These are phyloP conservation scores for Russula olivacea DNA, from an alignment of 768 basidiomycete species.

Conservation along the genomic window DNA sequence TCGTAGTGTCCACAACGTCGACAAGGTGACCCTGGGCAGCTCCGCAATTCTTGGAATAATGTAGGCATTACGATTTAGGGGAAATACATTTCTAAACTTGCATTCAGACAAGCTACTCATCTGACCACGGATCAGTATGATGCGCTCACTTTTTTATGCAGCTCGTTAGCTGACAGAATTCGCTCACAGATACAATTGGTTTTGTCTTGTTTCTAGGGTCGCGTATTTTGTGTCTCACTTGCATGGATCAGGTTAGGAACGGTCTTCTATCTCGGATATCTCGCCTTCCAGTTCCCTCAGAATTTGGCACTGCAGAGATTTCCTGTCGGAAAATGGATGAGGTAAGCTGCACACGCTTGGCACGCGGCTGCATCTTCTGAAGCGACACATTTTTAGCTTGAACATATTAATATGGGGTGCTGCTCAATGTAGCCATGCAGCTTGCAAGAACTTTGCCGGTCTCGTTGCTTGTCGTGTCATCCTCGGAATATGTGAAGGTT, in stretches of 20 bases:
- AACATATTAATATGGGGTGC: slow-evolving; percentile 66
- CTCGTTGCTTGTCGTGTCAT: slow-evolving; percentile 59
- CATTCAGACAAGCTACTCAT: slow-evolving; percentile 49
- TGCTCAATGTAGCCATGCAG: slow-evolving; percentile 55
- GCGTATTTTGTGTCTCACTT: not conserved
- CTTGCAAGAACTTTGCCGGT: slow-evolving; percentile 62
- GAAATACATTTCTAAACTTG: slow-evolving; percentile 1
- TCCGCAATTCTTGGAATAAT: slow-evolving; percentile 65
- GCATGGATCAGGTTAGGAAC: slow-evolving; percentile 55
- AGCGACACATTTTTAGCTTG: slow-evolving; percentile 34
- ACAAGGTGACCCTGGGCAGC: slow-evolving; percentile 65
- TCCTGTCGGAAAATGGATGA: slow-evolving; percentile 79
- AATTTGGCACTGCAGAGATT: slow-evolving; percentile 66
- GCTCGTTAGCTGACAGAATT: not conserved
- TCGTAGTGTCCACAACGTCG: slow-evolving; percentile 69
- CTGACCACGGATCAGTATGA: slow-evolving; percentile 59
- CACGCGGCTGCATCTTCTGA: not conserved
- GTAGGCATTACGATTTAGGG: slow-evolving; percentile 33
- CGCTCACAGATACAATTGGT: slow-evolving; percentile 58
- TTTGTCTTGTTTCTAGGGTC: not conserved
- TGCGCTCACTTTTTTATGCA: slow-evolving; percentile 23
- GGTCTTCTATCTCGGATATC: slow-evolving; percentile 66
- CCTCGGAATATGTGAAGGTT: slow-evolving; percentile 67
- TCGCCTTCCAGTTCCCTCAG: slow-evolving; percentile 68
- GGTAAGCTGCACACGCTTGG: slow-evolving; percentile 34